Evolutionary conservation across 2,329 filamentous ascomycete genomes (phyloP), one percentile per base, ranked within the genome.

Genomic region (Aplosporella prunicola): DNA sequence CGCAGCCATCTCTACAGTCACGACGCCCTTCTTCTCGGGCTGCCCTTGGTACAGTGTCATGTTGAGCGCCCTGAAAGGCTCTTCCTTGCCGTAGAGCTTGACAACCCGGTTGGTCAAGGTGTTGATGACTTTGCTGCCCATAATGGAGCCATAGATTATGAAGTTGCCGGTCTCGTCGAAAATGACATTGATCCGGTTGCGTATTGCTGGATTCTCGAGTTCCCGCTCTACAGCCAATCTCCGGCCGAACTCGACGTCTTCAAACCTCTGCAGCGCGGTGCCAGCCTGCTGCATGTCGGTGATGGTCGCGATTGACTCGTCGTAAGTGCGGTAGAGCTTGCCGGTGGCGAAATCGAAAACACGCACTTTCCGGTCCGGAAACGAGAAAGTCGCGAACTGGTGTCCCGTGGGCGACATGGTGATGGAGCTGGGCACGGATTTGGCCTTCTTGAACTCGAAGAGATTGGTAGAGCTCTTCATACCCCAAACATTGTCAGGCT

Each of bases 111-210:
- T 96, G 11, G 91, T 94, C 53, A 88, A 80, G 0, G 85, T 95
- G 63, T 98, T 98, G 58, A 98, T 74, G 16, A 96, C 88, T 62
- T 98, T 98, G 52, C 89, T 76, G 15, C 93, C 91, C 27, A 89
- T 67, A 48, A 98, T 80, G 9, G 88, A 93, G 22, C 91, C 91
- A 52, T 95, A 98, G 23, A 95, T 67, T 45, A 98, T 78, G 59
- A 98, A 98, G 57, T 98, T 79, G 4, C 88, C 84, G 2, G 88
- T 94, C 62, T 98, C 91, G 57, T 98, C 91, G 56, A 96, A 98
- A 23, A 88, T 78, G 44, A 96, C 77, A 54, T 93, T 96, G 45
- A 81, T 73, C 47, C 84, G 84, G 49, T 77, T 70, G 30, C 74
- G 74, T 23, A 84, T 64, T 1, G 71, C 59, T 9, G 78, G 69